Conservation (phyloP, 106 monocot species). For the Cymbidium sinense region DNA sequence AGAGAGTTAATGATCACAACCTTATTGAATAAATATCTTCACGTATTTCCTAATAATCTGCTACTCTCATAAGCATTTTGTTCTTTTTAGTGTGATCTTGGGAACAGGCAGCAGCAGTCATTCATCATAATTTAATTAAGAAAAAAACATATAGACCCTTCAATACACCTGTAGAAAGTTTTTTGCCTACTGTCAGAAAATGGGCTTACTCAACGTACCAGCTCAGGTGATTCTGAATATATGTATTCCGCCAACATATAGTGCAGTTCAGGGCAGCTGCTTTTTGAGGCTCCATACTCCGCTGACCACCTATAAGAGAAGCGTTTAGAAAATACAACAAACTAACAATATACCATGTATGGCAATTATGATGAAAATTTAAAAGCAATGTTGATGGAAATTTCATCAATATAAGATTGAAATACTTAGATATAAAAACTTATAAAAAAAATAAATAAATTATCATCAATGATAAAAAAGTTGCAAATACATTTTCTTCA, state of each 20-base stretch:
- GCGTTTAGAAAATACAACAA: not conserved
- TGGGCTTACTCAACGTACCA: constrained; percentile 36
- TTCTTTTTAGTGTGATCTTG: not conserved
- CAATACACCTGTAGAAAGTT: not conserved
- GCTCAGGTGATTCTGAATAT: constrained; percentile 84
- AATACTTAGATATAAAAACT: not conserved
- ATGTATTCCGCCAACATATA: constrained; percentile 92
- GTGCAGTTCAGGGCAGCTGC: constrained; percentile 73
- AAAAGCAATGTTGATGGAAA: not conserved
- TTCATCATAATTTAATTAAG: not conserved
- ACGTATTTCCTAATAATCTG: not conserved
- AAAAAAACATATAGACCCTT: not conserved
- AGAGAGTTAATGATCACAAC: not conserved
- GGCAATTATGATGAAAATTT: not conserved
- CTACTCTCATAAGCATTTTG: not conserved
- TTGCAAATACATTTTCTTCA: too few species aligned
- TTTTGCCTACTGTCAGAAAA: not conserved
- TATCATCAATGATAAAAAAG: not conserved
- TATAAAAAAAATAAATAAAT: not conserved
- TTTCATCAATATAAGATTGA: not conserved
- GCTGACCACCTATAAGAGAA: constrained; percentile 70
- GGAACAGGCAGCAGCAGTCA: not conserved
- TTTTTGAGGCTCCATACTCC: constrained; percentile 63
- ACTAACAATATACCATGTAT: not conserved
- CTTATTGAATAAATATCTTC: not conserved